A percentile compares a stretch with the other conserved stretches of the same genome.
Evolutionary conservation across 495 filamentous ascomycete genomes (phyloP).

Genomic region (Penicillium goetzii): DNA sequence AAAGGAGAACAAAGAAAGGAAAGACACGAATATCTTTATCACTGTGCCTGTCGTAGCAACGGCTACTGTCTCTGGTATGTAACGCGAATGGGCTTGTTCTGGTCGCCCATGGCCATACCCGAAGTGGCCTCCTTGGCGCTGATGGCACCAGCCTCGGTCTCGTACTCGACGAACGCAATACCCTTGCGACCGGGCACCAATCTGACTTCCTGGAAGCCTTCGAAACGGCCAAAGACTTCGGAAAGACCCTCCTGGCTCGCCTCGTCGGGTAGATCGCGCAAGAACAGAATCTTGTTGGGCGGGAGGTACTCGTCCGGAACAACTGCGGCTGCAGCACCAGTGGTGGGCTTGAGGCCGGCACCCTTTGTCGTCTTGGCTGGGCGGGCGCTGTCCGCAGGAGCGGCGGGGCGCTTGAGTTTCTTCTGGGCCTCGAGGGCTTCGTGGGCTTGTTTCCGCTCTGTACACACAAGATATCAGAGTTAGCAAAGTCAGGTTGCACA

Average conservation of each 20-base stretch:
- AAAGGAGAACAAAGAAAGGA: slow-evolving; percentile 15
- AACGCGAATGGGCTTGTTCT: slow-evolving; percentile 71
- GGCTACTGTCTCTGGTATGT: slow-evolving; percentile 87
- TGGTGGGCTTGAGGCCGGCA: slow-evolving; percentile 80
- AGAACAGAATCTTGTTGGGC: slow-evolving; percentile 96
- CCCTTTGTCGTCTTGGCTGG: slow-evolving; percentile 75
- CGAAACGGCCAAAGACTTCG: slow-evolving; percentile 83
- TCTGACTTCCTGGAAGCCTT: slow-evolving; percentile 92
- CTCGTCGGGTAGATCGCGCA: slow-evolving; percentile 89
- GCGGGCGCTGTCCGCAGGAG: slow-evolving; percentile 54
- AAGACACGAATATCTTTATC: slow-evolving; percentile 26
- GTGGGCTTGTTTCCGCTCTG: slow-evolving; percentile 90
- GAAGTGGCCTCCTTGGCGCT: slow-evolving; percentile 93
- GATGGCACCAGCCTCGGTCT: slow-evolving; percentile 85
- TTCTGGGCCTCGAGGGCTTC: slow-evolving; percentile 83
- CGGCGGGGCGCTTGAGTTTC: slow-evolving; percentile 74
- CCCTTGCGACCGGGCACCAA: slow-evolving; percentile 83
- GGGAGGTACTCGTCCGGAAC: slow-evolving; percentile 97
- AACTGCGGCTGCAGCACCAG: slow-evolving; percentile 68
- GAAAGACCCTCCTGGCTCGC: slow-evolving; percentile 79
- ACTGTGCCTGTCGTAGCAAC: slow-evolving; percentile 16
- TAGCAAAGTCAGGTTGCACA: slow-evolving; percentile 5
- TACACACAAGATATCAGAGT: neutral
- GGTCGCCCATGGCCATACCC: slow-evolving; percentile 80
- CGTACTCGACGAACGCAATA: slow-evolving; percentile 97